Evolutionary conservation across 2,329 filamentous ascomycete genomes (phyloP).

Genomic region (Hypocreales sp.): DNA sequence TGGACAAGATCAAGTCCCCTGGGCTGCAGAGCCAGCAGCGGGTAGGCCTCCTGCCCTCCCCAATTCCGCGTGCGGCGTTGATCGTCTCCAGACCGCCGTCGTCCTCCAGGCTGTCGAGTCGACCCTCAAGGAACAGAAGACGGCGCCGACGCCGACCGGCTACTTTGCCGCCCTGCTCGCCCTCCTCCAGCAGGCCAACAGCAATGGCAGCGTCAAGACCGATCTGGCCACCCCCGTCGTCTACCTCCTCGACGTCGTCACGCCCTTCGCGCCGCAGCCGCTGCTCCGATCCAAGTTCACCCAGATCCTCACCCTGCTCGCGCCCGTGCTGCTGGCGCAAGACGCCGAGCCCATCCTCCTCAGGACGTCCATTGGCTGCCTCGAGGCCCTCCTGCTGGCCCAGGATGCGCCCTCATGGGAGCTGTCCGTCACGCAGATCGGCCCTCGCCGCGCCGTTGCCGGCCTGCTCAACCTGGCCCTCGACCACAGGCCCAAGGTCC

Average conservation of each 20-base stretch:
- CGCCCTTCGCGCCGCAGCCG: constrained; percentile 67
- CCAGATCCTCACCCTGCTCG: constrained; percentile 76
- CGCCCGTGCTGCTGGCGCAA: constrained; percentile 63
- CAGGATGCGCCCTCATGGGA: constrained; percentile 86
- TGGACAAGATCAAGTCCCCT: constrained; percentile 93
- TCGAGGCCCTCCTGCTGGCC: constrained; percentile 80
- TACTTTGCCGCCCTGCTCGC: constrained; percentile 95
- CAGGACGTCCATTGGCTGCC: constrained; percentile 75
- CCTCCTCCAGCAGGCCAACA: constrained; percentile 64
- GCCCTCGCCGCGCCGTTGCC: constrained; percentile 74
- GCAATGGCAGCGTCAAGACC: constrained; percentile 55
- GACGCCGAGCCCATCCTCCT: constrained; percentile 80
- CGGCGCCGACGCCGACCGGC: constrained; percentile 68
- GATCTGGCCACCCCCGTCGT: constrained; percentile 76
- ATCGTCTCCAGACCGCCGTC: constrained; percentile 50
- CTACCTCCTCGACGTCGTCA: constrained; percentile 89
- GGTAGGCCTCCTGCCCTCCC: constrained; percentile 32
- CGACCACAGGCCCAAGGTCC: constrained; percentile 81
- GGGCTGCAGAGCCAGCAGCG: constrained; percentile 92
- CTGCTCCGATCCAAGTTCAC: constrained; percentile 91
- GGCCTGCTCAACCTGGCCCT: constrained; percentile 73
- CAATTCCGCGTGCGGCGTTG: constrained; percentile 6
- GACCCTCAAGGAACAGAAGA: constrained; percentile 77
- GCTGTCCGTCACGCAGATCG: constrained; percentile 65
- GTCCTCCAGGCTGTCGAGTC: constrained; percentile 86